phyloP scores from a whole-genome alignment of 2,329 filamentous ascomycete genomes.

The Atkinsonella texensis region DNA sequence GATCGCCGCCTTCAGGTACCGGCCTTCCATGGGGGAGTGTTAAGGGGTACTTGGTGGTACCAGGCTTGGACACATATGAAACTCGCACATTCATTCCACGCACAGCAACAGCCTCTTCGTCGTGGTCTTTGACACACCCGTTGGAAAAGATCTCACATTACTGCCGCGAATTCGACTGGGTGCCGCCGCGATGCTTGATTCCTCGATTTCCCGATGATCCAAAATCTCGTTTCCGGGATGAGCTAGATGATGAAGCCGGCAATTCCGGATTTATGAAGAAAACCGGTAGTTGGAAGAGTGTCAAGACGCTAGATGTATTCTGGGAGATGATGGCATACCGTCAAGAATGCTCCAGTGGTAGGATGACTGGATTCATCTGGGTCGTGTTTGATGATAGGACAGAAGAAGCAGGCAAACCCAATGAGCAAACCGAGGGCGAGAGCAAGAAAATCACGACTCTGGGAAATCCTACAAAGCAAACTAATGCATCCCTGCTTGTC shows the following conservation, averaged over 20 bases:
- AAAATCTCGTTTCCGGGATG: conserved; percentile 78
- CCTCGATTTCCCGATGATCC: conserved; percentile 92
- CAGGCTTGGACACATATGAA: conserved; percentile 73
- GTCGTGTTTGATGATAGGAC: conserved; percentile 58
- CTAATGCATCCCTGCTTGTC: conserved; percentile 6
- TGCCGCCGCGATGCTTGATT: conserved; percentile 73
- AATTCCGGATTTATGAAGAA: conserved; percentile 42
- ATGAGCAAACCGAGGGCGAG: background rate
- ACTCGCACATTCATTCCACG: conserved; percentile 67
- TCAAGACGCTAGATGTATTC: conserved; percentile 77
- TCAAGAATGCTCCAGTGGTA: conserved; percentile 88
- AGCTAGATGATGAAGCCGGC: conserved; percentile 73
- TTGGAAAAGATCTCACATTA: conserved; percentile 55
- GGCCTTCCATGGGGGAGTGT: conserved; percentile 29
- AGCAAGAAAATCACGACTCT: conserved; percentile 9
- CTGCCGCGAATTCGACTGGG: conserved; percentile 41
- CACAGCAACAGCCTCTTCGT: conserved; percentile 27
- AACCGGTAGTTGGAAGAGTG: conserved; percentile 66
- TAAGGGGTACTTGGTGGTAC: conserved; percentile 77
- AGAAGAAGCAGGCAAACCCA: conserved; percentile 7
- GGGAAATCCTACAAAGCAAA: conserved; percentile 22
- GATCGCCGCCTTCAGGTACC: conserved; percentile 26
- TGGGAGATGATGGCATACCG: conserved; percentile 98
- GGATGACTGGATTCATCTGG: conserved; percentile 92
- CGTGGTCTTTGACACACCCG: conserved; percentile 61